Evolutionary conservation across 2,329 filamentous ascomycete genomes (phyloP).

Genomic region (Phaeoacremonium minimum): DNA sequence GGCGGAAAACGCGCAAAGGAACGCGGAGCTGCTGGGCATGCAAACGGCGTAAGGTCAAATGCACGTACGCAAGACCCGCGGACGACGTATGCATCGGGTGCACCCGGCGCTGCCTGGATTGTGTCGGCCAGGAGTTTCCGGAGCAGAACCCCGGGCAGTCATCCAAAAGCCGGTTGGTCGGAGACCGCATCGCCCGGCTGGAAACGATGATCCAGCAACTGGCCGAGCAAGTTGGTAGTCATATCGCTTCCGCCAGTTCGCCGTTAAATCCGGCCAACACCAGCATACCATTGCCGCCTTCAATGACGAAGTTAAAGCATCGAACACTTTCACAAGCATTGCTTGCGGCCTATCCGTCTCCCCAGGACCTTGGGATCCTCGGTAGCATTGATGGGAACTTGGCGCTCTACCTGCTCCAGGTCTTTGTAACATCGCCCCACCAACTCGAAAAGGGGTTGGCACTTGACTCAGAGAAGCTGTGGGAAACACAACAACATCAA

Average conservation of each 20-base stretch:
- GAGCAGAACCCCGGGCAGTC: conserved; percentile 1
- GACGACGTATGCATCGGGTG: conserved; percentile 2
- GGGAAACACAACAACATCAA: not conserved
- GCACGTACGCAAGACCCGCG: not conserved
- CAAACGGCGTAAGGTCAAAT: not conserved
- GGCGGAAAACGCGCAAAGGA: not conserved
- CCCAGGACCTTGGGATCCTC: conserved; percentile 3
- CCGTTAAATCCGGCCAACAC: not conserved
- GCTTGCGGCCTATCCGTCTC: conserved; percentile 3
- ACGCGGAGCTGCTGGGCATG: not conserved
- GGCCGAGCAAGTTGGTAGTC: conserved; percentile 2
- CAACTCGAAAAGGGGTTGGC: conserved; percentile 1
- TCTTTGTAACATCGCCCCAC: not conserved
- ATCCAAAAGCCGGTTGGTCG: conserved; percentile 3
- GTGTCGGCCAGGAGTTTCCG: conserved; percentile 2
- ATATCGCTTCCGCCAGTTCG: not conserved
- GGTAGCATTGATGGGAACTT: conserved; percentile 1
- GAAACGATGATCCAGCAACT: conserved; percentile 4
- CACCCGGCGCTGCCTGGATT: conserved; percentile 1
- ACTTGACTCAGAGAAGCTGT: conserved; percentile 4
- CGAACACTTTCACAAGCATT: not conserved
- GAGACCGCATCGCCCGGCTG: conserved; percentile 3
- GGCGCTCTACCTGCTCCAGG: conserved; percentile 2
- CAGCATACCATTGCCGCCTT: not conserved
- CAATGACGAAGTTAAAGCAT: not conserved